Conservation (phyloP, 164 flowering plant species). For the Annona squamosa region DNA sequence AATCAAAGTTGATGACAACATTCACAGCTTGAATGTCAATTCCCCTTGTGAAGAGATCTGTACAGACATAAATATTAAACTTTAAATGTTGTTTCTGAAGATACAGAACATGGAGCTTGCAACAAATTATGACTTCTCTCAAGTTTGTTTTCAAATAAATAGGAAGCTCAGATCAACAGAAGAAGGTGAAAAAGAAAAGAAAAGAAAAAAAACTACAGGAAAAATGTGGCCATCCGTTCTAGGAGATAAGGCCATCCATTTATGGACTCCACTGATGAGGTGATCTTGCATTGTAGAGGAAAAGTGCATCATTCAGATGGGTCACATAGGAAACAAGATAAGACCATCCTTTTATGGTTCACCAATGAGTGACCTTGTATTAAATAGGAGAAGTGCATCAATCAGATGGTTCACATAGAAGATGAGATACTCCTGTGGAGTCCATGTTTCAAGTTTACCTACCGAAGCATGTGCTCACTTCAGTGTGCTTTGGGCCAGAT, state of each 20-base stretch:
- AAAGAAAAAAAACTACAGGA: too few relatives aligned
- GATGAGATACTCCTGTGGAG: too few relatives aligned
- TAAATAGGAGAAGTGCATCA: not conserved
- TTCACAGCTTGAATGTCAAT: constrained; percentile 99
- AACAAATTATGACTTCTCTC: not conserved
- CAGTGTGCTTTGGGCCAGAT: too few relatives aligned
- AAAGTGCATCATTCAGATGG: not conserved
- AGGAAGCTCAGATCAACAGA: not conserved
- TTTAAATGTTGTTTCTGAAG: not conserved
- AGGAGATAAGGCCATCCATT: not conserved
- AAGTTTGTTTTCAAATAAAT: not conserved
- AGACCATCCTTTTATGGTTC: not conserved
- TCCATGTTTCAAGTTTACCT: too few relatives aligned
- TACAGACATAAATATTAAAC: constrained; percentile 6
- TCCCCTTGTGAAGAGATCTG: constrained; percentile 97
- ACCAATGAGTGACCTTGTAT: not conserved
- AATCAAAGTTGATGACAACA: constrained; percentile 96
- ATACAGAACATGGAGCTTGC: not conserved
- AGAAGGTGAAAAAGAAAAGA: not conserved
- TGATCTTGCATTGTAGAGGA: not conserved
- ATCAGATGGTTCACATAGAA: not conserved
- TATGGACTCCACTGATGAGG: not conserved
- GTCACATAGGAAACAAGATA: not conserved
- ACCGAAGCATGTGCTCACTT: too few relatives aligned
- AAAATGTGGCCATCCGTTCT: too few relatives aligned